A percentile compares a stretch with the other conserved stretches of the same genome.
Evolutionary conservation across 805 yeast genomes (phyloP).

Genomic region (Candida methanosorbosa): DNA sequence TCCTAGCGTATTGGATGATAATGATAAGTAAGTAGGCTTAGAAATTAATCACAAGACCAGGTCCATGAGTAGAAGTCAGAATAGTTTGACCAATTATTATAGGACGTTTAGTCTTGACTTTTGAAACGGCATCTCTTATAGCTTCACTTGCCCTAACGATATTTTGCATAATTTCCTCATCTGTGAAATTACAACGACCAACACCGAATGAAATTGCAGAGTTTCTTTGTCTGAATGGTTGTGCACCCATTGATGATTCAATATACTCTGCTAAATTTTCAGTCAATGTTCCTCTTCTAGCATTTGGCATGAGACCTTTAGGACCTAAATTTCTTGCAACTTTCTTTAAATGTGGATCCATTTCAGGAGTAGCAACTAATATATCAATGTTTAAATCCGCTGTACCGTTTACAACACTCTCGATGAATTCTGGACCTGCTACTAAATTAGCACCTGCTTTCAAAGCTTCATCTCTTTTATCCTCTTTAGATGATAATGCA

Average conservation of each 20-base stretch:
- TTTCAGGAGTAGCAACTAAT: constrained; percentile 80
- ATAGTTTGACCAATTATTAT: constrained; percentile 62
- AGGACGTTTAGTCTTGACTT: constrained; percentile 59
- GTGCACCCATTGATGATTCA: constrained; percentile 49
- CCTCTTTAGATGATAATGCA: constrained; percentile 57
- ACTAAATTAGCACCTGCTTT: constrained; percentile 53
- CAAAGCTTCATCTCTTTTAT: constrained; percentile 42
- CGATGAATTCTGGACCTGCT: constrained; percentile 69
- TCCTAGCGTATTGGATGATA: no score
- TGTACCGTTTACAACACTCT: constrained; percentile 46
- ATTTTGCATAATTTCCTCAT: constrained; percentile 65
- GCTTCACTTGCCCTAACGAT: constrained; percentile 59
- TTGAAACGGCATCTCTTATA: constrained; percentile 40
- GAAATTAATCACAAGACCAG: constrained; percentile 62
- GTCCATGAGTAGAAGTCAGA: constrained; percentile 67
- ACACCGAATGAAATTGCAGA: constrained; percentile 56
- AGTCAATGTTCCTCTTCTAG: constrained; percentile 79
- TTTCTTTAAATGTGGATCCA: constrained; percentile 49
- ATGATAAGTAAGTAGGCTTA: no score
- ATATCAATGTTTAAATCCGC: constrained; percentile 55
- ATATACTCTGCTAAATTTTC: constrained; percentile 52
- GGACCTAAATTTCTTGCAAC: constrained; percentile 85
- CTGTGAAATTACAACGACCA: constrained; percentile 72
- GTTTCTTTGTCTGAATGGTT: constrained; percentile 71
- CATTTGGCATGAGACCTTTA: constrained; percentile 79